These are phyloP conservation scores for Pseudozyma hubeiensis DNA, from an alignment of 1,284 basidiomycete genomes.

Conservation along the genomic window DNA sequence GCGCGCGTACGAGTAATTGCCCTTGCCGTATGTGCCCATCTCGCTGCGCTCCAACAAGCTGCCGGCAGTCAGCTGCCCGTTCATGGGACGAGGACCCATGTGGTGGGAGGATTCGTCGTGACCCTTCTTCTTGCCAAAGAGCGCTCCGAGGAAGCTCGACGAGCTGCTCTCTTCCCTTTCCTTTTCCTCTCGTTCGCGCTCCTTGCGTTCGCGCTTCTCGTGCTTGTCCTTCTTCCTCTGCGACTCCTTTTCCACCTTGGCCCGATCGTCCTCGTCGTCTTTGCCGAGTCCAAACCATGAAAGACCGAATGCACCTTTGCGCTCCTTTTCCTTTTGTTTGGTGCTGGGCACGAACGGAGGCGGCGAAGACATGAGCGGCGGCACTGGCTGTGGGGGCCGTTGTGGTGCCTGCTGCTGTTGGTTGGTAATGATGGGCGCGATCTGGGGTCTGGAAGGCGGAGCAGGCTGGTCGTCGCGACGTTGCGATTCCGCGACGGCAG, in stretches of 20 bases:
- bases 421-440: slow-evolving; percentile 21
- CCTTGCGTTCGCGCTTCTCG: slow-evolving; percentile 55
- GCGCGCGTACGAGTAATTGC: slow-evolving; percentile 75
- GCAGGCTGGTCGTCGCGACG: slow-evolving; percentile 18
- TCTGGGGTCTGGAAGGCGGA: slow-evolving; percentile 7
- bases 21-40: slow-evolving; percentile 30
- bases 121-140: slow-evolving; percentile 64
- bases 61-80: slow-evolving; percentile 58
- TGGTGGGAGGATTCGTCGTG: slow-evolving; percentile 29
- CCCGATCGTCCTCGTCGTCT: slow-evolving; percentile 60
- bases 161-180: slow-evolving; percentile 56
- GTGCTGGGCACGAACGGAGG: slow-evolving; percentile 12
- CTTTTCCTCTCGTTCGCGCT: slow-evolving; percentile 47
- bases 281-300: slow-evolving; percentile 66
- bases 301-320: slow-evolving; percentile 59
- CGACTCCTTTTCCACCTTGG: slow-evolving; percentile 46
- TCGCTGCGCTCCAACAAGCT: slow-evolving; percentile 51
- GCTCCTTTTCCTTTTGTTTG: slow-evolving; percentile 59
- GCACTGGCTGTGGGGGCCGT: slow-evolving; percentile 6
- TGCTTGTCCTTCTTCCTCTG: slow-evolving; percentile 52
- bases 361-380: slow-evolving; percentile 3
- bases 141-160: slow-evolving; percentile 59
- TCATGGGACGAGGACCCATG: slow-evolving; percentile 12
- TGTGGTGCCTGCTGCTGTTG: slow-evolving; percentile 16
- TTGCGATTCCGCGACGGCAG: slow-evolving; percentile 6